These are phyloP conservation scores for Boletus austroedulis DNA, from an alignment of 1,284 basidiomycete species.

Conservation along the genomic window DNA sequence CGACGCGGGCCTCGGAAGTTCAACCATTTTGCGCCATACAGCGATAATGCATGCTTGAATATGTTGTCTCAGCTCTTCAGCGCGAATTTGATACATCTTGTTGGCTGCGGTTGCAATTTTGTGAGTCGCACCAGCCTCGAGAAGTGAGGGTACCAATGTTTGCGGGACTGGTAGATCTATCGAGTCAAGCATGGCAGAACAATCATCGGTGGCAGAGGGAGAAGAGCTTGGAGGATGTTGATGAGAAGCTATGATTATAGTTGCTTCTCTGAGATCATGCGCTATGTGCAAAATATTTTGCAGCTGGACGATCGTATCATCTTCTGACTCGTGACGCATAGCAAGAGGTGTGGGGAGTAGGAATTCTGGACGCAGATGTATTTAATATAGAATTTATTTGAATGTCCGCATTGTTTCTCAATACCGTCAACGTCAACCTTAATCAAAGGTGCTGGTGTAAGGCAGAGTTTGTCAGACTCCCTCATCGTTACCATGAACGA, in stretches of 20 bases:
- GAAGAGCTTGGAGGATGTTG: not conserved
- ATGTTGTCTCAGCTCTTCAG: no score
- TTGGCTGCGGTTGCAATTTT: not conserved
- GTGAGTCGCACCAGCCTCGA: not conserved
- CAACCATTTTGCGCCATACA: no score
- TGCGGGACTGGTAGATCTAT: not conserved
- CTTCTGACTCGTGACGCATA: not conserved
- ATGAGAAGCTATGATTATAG: not conserved
- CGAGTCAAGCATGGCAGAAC: not conserved
- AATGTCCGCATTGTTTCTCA: slow-evolving; percentile 16
- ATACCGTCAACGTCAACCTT: not conserved
- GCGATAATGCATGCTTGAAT: no score
- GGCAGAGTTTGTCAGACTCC: not conserved
- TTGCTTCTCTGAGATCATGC: not conserved
- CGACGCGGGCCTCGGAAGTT: no score
- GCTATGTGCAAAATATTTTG: not conserved
- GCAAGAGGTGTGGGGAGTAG: not conserved
- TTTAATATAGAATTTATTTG: not conserved
- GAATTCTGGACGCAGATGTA: not conserved
- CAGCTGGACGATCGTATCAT: rapidly evolving
- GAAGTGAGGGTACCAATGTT: slow-evolving; percentile 2
- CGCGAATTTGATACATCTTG: no score
- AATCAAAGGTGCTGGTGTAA: no score
- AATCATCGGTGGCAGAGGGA: no score
- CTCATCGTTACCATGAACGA: not conserved